These are phyloP conservation scores for Lipomyces kockii DNA, from an alignment of 805 yeast species.

Conservation along the genomic window DNA sequence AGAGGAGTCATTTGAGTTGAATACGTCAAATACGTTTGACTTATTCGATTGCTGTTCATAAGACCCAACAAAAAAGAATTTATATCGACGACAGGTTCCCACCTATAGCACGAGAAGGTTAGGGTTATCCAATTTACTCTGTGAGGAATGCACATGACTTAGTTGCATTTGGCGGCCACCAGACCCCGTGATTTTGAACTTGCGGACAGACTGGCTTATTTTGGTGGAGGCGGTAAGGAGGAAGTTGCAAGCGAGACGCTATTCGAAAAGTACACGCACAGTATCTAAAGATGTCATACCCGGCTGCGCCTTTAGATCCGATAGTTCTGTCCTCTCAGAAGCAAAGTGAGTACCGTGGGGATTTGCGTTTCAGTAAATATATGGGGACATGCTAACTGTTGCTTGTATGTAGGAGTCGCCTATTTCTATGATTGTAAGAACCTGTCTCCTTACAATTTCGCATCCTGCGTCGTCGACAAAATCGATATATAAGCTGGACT, in stretches of 20 bases:
- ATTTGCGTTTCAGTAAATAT: too few species aligned
- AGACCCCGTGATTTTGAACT: too few species aligned
- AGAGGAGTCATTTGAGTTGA: neutral
- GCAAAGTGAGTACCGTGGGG: conserved; percentile 14
- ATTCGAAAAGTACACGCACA: neutral
- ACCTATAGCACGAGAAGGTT: too few species aligned
- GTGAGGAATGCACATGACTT: too few species aligned
- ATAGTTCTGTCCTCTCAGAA: conserved; percentile 16
- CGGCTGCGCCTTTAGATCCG: conserved; percentile 22
- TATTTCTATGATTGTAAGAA: conserved; percentile 68
- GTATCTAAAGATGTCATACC: conserved; percentile 13
- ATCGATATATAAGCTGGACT: neutral
- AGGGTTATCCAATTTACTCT: too few species aligned
- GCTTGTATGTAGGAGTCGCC: conserved; percentile 54
- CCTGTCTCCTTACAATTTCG: neutral
- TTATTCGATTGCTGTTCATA: too few species aligned
- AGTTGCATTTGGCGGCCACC: too few species aligned
- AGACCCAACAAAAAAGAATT: too few species aligned
- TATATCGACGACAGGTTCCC: too few species aligned
- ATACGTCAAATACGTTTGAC: too few species aligned
- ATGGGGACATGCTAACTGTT: neutral
- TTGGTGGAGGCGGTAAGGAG: too few species aligned
- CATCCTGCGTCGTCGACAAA: conserved; percentile 6
- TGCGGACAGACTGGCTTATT: too few species aligned
- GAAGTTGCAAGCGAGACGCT: neutral